Evolutionary conservation across 2,329 filamentous ascomycete species (phyloP).

Genomic region (Fusarium veterinarium): DNA sequence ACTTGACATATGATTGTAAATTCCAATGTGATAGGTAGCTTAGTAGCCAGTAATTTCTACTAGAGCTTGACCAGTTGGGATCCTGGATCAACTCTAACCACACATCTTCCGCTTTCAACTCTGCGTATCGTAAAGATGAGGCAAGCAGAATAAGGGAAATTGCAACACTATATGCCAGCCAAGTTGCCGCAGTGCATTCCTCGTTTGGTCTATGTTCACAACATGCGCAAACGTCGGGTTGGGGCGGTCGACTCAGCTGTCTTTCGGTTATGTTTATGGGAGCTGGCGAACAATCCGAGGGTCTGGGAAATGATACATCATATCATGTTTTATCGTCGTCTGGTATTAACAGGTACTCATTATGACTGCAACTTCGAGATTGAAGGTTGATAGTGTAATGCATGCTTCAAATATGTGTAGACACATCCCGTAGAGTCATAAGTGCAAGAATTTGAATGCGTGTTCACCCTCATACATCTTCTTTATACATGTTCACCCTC

Average conservation of each 20-base stretch:
- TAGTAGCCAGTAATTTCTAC: neutral
- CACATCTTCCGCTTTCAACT: neutral
- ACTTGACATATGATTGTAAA: constrained; percentile 1
- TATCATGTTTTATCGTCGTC: neutral
- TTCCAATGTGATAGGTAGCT: neutral
- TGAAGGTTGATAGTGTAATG: neutral
- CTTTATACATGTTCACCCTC: constrained; percentile 1
- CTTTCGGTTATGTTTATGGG: neutral
- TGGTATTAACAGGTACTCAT: neutral
- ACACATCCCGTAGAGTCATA: neutral
- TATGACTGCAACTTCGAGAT: neutral
- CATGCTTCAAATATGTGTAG: neutral
- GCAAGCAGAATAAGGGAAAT: neutral
- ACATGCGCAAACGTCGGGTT: neutral
- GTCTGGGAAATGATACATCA: neutral
- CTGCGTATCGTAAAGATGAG: neutral
- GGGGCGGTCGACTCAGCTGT: no score
- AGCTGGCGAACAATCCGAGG: neutral
- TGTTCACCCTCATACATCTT: neutral
- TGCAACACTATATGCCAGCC: neutral
- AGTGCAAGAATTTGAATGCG: constrained; percentile 3
- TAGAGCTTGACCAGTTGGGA: neutral
- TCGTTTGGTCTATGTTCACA: neutral
- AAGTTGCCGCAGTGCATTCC: neutral
- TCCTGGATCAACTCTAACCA: neutral